Conservation (phyloP, 179 eudicot species). For the Carnegiea gigantea region DNA sequence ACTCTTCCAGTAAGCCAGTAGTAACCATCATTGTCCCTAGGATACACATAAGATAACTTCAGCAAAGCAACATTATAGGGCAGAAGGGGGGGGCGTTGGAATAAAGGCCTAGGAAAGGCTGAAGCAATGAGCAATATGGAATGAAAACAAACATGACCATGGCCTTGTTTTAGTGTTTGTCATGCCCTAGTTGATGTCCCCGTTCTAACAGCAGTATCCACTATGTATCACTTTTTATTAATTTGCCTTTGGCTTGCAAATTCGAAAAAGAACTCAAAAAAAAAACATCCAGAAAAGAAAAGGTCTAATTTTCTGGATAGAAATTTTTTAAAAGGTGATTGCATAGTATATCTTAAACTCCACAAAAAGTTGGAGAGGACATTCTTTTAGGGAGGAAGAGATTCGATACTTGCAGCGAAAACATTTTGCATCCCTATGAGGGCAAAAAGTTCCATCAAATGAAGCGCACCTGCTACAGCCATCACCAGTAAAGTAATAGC, state of each 20-base stretch:
- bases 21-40: slow-evolving; percentile 96
- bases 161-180: not conserved
- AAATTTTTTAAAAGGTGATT: too few relatives aligned
- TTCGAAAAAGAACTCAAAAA: too few relatives aligned
- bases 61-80: slow-evolving; percentile 1
- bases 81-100: not conserved
- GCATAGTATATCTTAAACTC: not conserved
- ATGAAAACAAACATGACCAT: not conserved
- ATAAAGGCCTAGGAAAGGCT: not conserved
- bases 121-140: not conserved
- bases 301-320: too few relatives aligned
- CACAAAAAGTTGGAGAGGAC: not conserved
- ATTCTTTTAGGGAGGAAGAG: not conserved
- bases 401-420: not conserved
- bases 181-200: not conserved
- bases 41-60: slow-evolving; percentile 15
- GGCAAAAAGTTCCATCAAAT: not conserved
- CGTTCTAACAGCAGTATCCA: not conserved
- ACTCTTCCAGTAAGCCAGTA: slow-evolving; percentile 99
- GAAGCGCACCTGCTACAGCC: slow-evolving; percentile 82
- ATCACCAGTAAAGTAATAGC: slow-evolving; percentile 94
- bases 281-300: too few relatives aligned
- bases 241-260: too few relatives aligned
- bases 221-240: not conserved
- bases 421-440: not conserved